Evolutionary conservation across 2,329 filamentous ascomycete species (phyloP).

Genomic region (Sporothrix curviconia): DNA sequence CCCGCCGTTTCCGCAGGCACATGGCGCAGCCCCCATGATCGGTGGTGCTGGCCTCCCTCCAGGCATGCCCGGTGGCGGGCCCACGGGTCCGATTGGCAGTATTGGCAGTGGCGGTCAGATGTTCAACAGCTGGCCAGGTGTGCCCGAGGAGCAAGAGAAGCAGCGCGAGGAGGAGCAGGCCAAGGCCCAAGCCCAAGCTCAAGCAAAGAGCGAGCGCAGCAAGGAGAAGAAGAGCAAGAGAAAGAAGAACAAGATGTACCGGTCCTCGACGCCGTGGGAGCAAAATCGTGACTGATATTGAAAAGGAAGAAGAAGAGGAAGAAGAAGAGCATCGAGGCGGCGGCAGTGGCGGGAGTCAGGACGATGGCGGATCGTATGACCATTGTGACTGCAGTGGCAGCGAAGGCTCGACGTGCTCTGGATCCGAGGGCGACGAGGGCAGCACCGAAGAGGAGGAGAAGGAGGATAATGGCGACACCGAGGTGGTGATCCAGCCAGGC

Average conservation of each 20-base stretch:
- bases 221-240: not conserved
- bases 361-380: too few species aligned
- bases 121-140: conserved; percentile 14
- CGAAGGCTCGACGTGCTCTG: too few species aligned
- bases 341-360: not conserved
- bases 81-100: not conserved
- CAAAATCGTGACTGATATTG: not conserved
- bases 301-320: not conserved
- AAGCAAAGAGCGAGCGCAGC: too few species aligned
- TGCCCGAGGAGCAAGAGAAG: not conserved
- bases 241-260: not conserved
- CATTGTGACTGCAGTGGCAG: too few species aligned
- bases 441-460: not conserved
- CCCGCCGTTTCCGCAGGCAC: not conserved
- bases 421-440: not conserved
- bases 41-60: too few species aligned
- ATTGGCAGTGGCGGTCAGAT: not conserved
- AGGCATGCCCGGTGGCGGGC: too few species aligned
- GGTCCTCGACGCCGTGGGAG: not conserved
- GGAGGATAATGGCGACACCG: not conserved
- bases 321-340: not conserved
- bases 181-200: not conserved
- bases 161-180: not conserved
- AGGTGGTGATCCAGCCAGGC: conserved; percentile 5
- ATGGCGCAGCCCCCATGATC: not conserved